These are phyloP conservation scores for Tolypocladium sp. DNA, from an alignment of 2,329 filamentous ascomycete species.

Conservation along the genomic window DNA sequence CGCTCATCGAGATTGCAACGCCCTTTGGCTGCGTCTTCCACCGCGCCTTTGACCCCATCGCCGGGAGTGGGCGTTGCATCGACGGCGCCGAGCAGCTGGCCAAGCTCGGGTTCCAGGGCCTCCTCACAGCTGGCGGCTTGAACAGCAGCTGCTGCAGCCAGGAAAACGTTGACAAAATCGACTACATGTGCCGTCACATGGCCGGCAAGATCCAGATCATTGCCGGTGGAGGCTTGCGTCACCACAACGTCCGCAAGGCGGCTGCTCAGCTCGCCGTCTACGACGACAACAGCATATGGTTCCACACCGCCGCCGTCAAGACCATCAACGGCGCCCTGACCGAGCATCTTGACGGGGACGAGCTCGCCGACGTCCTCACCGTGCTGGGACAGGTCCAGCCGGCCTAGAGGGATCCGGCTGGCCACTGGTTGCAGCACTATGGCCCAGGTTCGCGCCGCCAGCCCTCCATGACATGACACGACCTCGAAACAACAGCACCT, in stretches of 20 bases:
- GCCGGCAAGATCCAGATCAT: constrained; percentile 33
- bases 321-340: constrained; percentile 4
- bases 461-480: background rate
- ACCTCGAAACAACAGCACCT: background rate
- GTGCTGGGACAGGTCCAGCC: constrained; percentile 10
- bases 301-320: constrained; percentile 35
- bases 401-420: constrained; percentile 18
- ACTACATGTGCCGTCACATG: constrained; percentile 21
- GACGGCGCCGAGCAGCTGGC: constrained; percentile 23
- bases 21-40: constrained; percentile 43
- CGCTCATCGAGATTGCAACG: constrained; percentile 30
- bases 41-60: constrained; percentile 44
- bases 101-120: constrained; percentile 36
- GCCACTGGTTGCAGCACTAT: constrained; percentile 15
- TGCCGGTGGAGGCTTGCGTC: constrained; percentile 41
- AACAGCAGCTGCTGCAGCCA: constrained; percentile 21
- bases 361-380: constrained; percentile 11
- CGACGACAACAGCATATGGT: constrained; percentile 21
- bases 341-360: constrained; percentile 15
- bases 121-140: constrained; percentile 44
- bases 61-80: constrained; percentile 14
- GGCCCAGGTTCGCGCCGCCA: background rate
- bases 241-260: constrained; percentile 24
- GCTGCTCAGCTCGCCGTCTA: constrained; percentile 15
- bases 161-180: constrained; percentile 28